Evolutionary conservation across 2,329 filamentous ascomycete species (phyloP).

Genomic region (Ophiocordyceps sinensis): DNA sequence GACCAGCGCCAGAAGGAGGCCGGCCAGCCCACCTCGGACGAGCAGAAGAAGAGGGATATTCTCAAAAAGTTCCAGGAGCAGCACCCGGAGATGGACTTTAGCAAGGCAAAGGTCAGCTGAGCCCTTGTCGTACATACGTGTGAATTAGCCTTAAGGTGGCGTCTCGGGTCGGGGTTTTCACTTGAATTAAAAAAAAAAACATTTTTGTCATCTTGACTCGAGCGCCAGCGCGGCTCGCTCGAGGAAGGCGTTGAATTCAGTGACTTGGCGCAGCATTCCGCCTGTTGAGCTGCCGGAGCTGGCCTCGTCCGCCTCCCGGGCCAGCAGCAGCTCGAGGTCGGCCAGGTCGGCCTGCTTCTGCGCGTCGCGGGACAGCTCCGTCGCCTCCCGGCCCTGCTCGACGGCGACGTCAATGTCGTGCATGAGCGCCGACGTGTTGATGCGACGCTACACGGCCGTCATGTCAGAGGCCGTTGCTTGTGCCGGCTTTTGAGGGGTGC

Average conservation of each 20-base stretch:
- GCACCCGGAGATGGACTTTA: slow-evolving; percentile 59
- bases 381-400: slow-evolving; percentile 32
- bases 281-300: slow-evolving; percentile 33
- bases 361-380: slow-evolving; percentile 28
- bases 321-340: slow-evolving; percentile 42
- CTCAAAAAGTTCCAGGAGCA: slow-evolving; percentile 84
- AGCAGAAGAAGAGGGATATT: slow-evolving; percentile 89
- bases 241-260: slow-evolving; percentile 48
- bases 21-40: slow-evolving; percentile 79
- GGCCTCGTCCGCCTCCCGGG: slow-evolving; percentile 38
- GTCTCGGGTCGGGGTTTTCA: background rate
- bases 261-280: slow-evolving; percentile 40
- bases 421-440: slow-evolving; percentile 42
- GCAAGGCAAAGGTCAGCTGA: slow-evolving; percentile 50
- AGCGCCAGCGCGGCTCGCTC: slow-evolving; percentile 44
- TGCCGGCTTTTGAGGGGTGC: background rate
- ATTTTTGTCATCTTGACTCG: slow-evolving; percentile 25
- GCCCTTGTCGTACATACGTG: background rate
- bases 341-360: slow-evolving; percentile 35
- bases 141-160: background rate
- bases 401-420: slow-evolving; percentile 47
- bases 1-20: slow-evolving; percentile 95
- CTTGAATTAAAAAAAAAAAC: background rate
- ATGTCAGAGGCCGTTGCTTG: background rate
- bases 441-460: slow-evolving; percentile 20